A percentile compares a stretch with the other conserved stretches of the same genome.
Conservation (phyloP, 2,329 filamentous ascomycete genomes). For the Penicillium sp. region DNA sequence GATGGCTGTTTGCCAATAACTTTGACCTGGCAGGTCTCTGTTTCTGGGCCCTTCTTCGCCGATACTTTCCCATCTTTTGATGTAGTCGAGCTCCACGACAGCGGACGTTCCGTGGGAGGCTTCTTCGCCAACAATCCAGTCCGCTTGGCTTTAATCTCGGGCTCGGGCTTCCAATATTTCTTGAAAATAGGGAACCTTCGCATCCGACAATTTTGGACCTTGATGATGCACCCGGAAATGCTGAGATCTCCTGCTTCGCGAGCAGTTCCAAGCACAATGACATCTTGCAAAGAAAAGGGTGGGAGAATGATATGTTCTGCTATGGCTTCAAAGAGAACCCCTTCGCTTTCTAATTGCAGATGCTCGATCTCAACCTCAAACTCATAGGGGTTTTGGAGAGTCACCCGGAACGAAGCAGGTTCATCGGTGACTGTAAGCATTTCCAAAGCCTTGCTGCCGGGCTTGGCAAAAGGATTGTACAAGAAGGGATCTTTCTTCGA, state of each 20-base stretch:
- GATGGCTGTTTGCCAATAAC: slow-evolving; percentile 76
- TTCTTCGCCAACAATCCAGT: slow-evolving; percentile 60
- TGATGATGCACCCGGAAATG: slow-evolving; percentile 71
- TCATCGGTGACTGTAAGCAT: slow-evolving; percentile 73
- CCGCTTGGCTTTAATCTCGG: slow-evolving; percentile 67
- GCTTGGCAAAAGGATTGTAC: slow-evolving; percentile 84
- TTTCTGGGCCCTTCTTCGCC: slow-evolving; percentile 32
- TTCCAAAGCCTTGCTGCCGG: slow-evolving; percentile 53
- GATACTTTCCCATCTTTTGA: slow-evolving; percentile 33
- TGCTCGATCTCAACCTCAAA: slow-evolving; percentile 86
- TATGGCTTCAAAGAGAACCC: slow-evolving; percentile 63
- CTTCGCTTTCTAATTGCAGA: slow-evolving; percentile 67
- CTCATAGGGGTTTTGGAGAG: slow-evolving; percentile 89
- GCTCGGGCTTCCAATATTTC: slow-evolving; percentile 65
- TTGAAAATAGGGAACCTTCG: slow-evolving; percentile 78
- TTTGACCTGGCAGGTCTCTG: slow-evolving; percentile 51
- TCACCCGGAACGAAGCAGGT: slow-evolving; percentile 68
- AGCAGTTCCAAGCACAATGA: slow-evolving; percentile 65
- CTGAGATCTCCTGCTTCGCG: slow-evolving; percentile 61
- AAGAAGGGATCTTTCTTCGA: slow-evolving; percentile 71
- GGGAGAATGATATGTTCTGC: slow-evolving; percentile 64
- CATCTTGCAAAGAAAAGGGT: slow-evolving; percentile 73
- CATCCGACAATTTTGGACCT: slow-evolving; percentile 73
- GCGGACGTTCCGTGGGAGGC: slow-evolving; percentile 42
- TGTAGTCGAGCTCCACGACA: slow-evolving; percentile 42